Evolutionary conservation across 2,329 filamentous ascomycete genomes (phyloP).

Genomic region (Periconia macrospinosa): DNA sequence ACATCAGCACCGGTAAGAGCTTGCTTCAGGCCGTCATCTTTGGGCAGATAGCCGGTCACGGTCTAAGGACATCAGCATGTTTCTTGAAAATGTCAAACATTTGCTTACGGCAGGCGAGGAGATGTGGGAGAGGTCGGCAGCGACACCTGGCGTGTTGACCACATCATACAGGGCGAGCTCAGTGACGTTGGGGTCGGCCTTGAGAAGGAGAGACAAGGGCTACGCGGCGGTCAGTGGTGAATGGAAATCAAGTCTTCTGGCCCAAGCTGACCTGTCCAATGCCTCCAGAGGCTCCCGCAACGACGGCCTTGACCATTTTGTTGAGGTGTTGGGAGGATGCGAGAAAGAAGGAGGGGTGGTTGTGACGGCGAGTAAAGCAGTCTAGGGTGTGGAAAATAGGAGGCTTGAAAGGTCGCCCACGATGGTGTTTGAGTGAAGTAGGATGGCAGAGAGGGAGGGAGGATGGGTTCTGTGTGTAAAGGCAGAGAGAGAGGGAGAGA

Average conservation of each 20-base stretch:
- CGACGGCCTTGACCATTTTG: slow-evolving; percentile 52
- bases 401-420: too few relatives aligned
- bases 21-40: slow-evolving; percentile 78
- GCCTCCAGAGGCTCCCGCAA: slow-evolving; percentile 95
- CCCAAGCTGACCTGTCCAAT: slow-evolving; percentile 81
- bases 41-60: slow-evolving; percentile 84
- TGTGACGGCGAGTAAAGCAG: neutral
- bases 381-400: too few relatives aligned
- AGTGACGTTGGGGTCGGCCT: slow-evolving; percentile 83
- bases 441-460: slow-evolving; percentile 2
- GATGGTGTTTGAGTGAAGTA: neutral
- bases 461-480: slow-evolving; percentile 11
- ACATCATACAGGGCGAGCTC: slow-evolving; percentile 99
- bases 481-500: slow-evolving; percentile 2
- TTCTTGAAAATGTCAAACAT: slow-evolving; percentile 5
- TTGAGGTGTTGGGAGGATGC: slow-evolving; percentile 18
- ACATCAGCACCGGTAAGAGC: slow-evolving; percentile 93
- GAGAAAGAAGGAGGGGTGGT: slow-evolving; percentile 19
- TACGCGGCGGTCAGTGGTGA: slow-evolving; percentile 43
- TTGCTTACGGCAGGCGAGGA: slow-evolving; percentile 76
- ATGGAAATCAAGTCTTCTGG: slow-evolving; percentile 3
- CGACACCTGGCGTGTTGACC: slow-evolving; percentile 96
- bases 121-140: slow-evolving; percentile 96
- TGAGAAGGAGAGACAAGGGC: slow-evolving; percentile 95
- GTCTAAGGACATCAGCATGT: slow-evolving; percentile 53